Evolutionary conservation across 371 early-diverging fungal species (phyloP), one percentile per base, ranked within the genome.

Genomic region (Mortierella sp.): DNA sequence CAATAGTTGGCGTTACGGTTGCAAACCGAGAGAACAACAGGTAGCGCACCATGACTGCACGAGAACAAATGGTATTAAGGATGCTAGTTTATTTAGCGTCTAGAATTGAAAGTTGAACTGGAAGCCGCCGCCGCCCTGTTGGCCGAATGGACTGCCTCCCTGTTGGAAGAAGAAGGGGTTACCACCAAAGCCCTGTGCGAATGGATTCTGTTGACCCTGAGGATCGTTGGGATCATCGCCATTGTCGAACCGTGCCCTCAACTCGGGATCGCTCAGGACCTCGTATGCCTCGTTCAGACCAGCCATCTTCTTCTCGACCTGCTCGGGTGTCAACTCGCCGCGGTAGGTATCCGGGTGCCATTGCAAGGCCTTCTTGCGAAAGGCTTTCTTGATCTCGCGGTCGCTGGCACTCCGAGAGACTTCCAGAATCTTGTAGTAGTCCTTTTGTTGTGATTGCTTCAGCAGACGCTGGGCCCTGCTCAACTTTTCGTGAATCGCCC

Each of bases 181-280:
- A 55, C 88, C 87, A 45, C 84, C 90, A 39, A 88, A 90, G 67
- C 88, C 89, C 44, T 90, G 90, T 2, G 86, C 92, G 79, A 91
- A 91, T 2, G 90, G 92, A 53, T 92, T 89, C 43, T 82, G 80
- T 9, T 90, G 91, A 68, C 87, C 89, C 22, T 85, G 89, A 47
- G 95, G 95, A 76, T 96, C 97, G 84, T 96, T 96, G 9, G 98
- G 98, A 88, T 99, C 99, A 63, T 93, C 93, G 7, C 99, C 99
- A 76, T 93, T 94, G 85, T 99, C 98, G 76, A 92, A 97, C 74
- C 91, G 90, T 58, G 87, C 88, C 39, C 94, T 88, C 77, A 86
- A 78, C 67, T 94, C 93, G 41, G 94, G 92, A 82, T 98, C 92
- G 68, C 89, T 92, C 66, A 98, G 85, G 2, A 97, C 94, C 87